phyloP scores from a whole-genome alignment of 1,284 basidiomycete genomes.

The Fomes fomentarius region DNA sequence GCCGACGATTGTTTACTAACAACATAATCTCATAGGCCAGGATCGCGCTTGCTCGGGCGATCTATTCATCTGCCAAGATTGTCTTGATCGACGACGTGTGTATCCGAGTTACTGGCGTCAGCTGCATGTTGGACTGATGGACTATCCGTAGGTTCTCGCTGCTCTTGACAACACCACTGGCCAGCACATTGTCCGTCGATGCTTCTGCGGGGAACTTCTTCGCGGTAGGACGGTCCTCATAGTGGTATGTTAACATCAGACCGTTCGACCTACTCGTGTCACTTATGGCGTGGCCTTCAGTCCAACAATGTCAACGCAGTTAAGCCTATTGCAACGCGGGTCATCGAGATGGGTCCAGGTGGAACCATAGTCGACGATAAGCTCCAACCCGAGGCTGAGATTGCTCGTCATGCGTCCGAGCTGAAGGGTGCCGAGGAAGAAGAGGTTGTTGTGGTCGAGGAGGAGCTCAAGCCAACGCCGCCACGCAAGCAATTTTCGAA shows the following conservation, averaged over 20 bases:
- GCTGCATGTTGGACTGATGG: background rate
- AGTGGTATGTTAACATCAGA: constrained; percentile 64
- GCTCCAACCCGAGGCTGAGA: constrained; percentile 46
- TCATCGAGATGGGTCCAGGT: constrained; percentile 56
- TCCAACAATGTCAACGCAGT: constrained; percentile 50
- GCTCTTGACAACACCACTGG: constrained; percentile 66
- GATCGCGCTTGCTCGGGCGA: constrained; percentile 73
- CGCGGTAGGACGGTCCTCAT: constrained; percentile 70
- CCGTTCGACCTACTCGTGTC: too few relatives aligned
- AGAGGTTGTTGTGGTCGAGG: constrained; percentile 35
- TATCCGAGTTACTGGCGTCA: background rate
- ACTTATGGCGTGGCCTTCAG: constrained; percentile 4
- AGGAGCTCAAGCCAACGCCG: constrained; percentile 14
- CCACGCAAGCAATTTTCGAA: constrained; percentile 34
- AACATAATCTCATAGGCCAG: constrained; percentile 45
- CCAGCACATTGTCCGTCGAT: constrained; percentile 76
- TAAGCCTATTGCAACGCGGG: constrained; percentile 60
- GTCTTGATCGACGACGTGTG: constrained; percentile 68
- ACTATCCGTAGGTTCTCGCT: constrained; percentile 38
- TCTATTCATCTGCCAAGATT: constrained; percentile 65
- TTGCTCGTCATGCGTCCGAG: constrained; percentile 31
- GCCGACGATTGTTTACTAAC: background rate
- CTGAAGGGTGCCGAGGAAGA: background rate
- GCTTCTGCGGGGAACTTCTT: constrained; percentile 69
- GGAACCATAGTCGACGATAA: constrained; percentile 45